Evolutionary conservation across 2,329 filamentous ascomycete genomes (phyloP), one percentile per base, ranked within the genome.

Genomic region (Colletotrichum truncatum): DNA sequence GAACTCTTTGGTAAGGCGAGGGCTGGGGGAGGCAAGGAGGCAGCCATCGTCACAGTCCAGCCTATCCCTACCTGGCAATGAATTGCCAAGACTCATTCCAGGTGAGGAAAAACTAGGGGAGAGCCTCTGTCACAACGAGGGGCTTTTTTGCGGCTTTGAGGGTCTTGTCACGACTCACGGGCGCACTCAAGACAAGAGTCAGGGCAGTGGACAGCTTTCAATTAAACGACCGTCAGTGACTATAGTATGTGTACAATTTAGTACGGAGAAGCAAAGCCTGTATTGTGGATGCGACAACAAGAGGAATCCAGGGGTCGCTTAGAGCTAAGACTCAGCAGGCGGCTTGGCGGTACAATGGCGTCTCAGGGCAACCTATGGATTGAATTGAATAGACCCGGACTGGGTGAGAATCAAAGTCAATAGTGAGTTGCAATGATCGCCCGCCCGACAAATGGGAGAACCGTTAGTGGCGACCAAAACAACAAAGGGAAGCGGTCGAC

Each of bases 271-370:
- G 48, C 12, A 38, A 12, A 28, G 21, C 16, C 18, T 49, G 36
- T n/a, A 21, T 28, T 51, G 56, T 61, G 56, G 56, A 55, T 65
- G 48, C 43, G 16, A 6, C 16, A 39, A 55, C 26, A 26, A 30
- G 30, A 45, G 30, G 32, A 36, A 11, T 51, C 38, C 63, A 66
- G 63, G 51, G 63, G 49, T 63, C 34, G 34, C 14, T 28, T n/a
- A 55, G 62, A 62, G 57, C 62, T 62, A 65, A 56, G 62, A 55
- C 57, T 55, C 41, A 38, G 16, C 43, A 65, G n/a, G 49, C 43
- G 57, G 14, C 63, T 66, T 66, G 63, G 63, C 63, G 58, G 63
- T 66, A 57, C 41, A 28, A 62, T 55, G 57, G 63, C 49, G 41
- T 62, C 57, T 65, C 49, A 49, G 16, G 8, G 52, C 12, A 23